These are phyloP conservation scores for Medicago lupulina DNA, from an alignment of 306 rosid genomes.

Conservation along the genomic window DNA sequence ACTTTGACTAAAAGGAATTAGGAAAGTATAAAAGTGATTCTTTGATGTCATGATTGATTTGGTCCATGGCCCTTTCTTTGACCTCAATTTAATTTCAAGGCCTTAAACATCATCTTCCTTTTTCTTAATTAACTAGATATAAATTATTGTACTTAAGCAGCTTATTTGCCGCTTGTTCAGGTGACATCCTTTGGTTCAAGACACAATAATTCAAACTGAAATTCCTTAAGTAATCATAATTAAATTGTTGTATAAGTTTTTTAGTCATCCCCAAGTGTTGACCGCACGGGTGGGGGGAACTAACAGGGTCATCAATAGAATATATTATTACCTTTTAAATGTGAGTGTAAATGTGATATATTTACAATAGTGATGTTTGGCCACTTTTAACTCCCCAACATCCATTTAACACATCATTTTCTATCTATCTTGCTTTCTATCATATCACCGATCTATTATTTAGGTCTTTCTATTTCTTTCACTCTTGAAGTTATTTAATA, in stretches of 20 bases:
- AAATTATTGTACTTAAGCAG: slow-evolving; percentile 49
- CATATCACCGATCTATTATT: no score
- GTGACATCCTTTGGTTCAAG: slow-evolving; percentile 64
- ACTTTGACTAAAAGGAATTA: slow-evolving; percentile 54
- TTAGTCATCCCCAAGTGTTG: slow-evolving; percentile 57
- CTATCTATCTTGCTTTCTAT: no score
- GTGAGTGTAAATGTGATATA: not conserved
- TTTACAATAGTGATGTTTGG: no score
- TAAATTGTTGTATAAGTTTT: slow-evolving; percentile 4
- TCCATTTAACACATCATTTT: no score
- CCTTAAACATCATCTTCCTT: not conserved
- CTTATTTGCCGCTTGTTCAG: slow-evolving; percentile 73
- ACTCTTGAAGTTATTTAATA: no score
- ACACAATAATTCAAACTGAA: slow-evolving; percentile 51
- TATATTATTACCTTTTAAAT: slow-evolving; percentile 37
- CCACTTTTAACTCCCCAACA: no score
- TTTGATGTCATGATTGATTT: slow-evolving; percentile 55
- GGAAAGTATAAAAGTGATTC: slow-evolving; percentile 30
- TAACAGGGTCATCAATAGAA: slow-evolving; percentile 43
- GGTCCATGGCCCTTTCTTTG: slow-evolving; percentile 54
- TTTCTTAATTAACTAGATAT: slow-evolving; percentile 24
- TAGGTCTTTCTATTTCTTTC: no score
- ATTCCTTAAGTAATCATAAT: slow-evolving; percentile 47
- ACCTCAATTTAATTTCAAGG: slow-evolving; percentile 46
- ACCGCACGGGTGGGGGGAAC: slow-evolving; percentile 70